Conservation (phyloP, 805 yeast genomes). For the Starmerella cellae region DNA sequence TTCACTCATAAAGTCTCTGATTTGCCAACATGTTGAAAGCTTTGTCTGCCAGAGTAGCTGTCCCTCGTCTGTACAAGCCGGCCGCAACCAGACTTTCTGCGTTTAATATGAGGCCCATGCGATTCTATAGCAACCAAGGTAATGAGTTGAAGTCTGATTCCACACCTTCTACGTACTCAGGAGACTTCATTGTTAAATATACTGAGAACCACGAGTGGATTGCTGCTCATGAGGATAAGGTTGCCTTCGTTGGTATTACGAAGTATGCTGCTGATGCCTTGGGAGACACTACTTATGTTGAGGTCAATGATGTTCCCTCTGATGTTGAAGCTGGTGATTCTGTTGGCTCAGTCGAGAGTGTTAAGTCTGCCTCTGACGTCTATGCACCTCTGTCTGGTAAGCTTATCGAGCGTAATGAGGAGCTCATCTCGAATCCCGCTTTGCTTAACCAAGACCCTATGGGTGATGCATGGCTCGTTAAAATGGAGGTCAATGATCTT, state of each 20-base stretch:
- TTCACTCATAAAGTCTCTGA: too few relatives aligned
- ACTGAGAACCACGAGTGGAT: constrained; percentile 94
- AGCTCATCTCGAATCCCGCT: constrained; percentile 56
- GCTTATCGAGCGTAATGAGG: constrained; percentile 55
- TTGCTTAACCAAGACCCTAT: constrained; percentile 77
- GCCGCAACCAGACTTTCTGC: not conserved
- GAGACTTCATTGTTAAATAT: constrained; percentile 32
- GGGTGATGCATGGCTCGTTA: constrained; percentile 90
- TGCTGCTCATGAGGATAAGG: constrained; percentile 68
- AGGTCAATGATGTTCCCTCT: constrained; percentile 64
- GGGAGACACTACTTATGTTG: constrained; percentile 92
- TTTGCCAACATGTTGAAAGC: constrained; percentile 4
- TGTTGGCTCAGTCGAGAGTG: constrained; percentile 87
- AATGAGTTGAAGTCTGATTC: constrained; percentile 23
- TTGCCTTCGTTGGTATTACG: constrained; percentile 79
- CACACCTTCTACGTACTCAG: constrained; percentile 23
- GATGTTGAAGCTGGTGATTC: constrained; percentile 59
- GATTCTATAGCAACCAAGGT: constrained; percentile 24
- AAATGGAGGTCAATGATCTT: constrained; percentile 44
- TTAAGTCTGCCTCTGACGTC: constrained; percentile 86
- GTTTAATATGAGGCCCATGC: not conserved
- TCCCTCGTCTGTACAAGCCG: not conserved
- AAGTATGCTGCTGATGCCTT: constrained; percentile 90
- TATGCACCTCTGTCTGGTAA: constrained; percentile 78
- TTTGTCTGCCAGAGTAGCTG: not conserved